Evolutionary conservation across 75 land plant genomes (phyloP).

Genomic region (Cryptomeria japonica): DNA sequence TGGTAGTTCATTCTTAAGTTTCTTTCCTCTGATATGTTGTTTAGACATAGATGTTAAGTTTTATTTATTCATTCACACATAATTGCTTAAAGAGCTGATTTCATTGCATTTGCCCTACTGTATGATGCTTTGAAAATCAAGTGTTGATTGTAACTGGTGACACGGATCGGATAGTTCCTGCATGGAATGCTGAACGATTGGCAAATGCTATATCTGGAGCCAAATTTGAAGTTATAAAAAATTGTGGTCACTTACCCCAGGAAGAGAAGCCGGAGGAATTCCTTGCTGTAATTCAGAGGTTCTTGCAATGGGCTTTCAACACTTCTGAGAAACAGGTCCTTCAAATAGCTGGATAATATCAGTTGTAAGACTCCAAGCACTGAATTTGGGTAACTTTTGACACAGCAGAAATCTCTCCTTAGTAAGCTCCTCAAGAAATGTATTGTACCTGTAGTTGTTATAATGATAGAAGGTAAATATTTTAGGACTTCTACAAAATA

Average conservation of each 20-base stretch:
- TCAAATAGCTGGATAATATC: conserved; percentile 5
- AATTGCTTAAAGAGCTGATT: neutral
- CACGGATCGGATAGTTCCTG: conserved; percentile 81
- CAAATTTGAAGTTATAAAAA: conserved; percentile 48
- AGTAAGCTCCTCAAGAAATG: conserved; percentile 1
- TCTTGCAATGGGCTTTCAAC: conserved; percentile 34
- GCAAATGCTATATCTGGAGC: conserved; percentile 73
- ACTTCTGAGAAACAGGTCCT: conserved; percentile 10
- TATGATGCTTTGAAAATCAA: conserved; percentile 19
- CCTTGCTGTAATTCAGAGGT: conserved; percentile 45
- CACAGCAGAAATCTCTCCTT: neutral
- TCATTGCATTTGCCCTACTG: neutral
- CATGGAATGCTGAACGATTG: conserved; percentile 85
- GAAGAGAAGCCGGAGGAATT: conserved; percentile 87
- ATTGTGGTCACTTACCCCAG: conserved; percentile 95
- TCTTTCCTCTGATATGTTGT: neutral
- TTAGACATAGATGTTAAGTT: neutral
- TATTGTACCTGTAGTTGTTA: neutral
- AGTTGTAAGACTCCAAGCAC: conserved; percentile 1
- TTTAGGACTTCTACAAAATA: neutral
- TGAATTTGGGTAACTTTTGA: conserved; percentile 1
- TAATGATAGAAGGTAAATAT: neutral
- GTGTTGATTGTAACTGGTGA: conserved; percentile 92
- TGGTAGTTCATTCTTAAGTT: conserved; percentile 37
- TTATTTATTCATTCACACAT: neutral